Evolutionary conservation across 495 filamentous ascomycete genomes (phyloP).

Genomic region (Aspergillus haitiensis): DNA sequence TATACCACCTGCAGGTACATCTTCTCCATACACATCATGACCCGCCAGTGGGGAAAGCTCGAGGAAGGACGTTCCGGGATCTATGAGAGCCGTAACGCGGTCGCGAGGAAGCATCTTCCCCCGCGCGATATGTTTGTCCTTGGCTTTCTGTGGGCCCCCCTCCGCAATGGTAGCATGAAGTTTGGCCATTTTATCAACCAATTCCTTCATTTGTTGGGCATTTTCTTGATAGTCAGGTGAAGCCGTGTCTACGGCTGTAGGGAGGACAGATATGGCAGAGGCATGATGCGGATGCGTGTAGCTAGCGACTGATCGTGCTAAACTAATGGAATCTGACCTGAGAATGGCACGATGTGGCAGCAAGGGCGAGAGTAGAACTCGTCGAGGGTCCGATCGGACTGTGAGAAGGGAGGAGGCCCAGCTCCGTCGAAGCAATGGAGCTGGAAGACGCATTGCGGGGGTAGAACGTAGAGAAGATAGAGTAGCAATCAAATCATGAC

Average conservation of each 20-base stretch:
- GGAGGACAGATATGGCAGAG: constrained; percentile 72
- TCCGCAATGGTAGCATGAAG: constrained; percentile 69
- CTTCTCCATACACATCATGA: constrained; percentile 83
- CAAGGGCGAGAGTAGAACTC: background rate
- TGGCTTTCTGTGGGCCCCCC: constrained; percentile 80
- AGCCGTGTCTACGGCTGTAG: constrained; percentile 70
- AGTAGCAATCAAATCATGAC: background rate
- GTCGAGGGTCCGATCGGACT: constrained; percentile 5
- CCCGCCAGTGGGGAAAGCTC: constrained; percentile 88
- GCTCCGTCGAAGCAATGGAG: constrained; percentile 17
- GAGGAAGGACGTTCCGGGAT: constrained; percentile 86
- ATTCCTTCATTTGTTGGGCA: constrained; percentile 70
- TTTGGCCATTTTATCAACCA: constrained; percentile 61
- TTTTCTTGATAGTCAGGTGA: constrained; percentile 83
- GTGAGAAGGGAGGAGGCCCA: constrained; percentile 10
- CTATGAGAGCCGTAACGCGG: constrained; percentile 81
- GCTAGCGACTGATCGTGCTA: constrained; percentile 22
- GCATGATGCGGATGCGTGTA: constrained; percentile 70
- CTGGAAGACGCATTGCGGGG: constrained; percentile 16
- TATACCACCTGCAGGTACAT: constrained; percentile 85
- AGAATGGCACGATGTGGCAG: background rate
- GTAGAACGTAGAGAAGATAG: background rate
- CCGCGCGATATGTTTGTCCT: constrained; percentile 82
- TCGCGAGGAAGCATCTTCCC: constrained; percentile 96
- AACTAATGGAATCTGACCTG: background rate